Evolutionary conservation across 2,329 filamentous ascomycete genomes (phyloP), one percentile per base, ranked within the genome.

Genomic region (Ophiosphaerella korrae): DNA sequence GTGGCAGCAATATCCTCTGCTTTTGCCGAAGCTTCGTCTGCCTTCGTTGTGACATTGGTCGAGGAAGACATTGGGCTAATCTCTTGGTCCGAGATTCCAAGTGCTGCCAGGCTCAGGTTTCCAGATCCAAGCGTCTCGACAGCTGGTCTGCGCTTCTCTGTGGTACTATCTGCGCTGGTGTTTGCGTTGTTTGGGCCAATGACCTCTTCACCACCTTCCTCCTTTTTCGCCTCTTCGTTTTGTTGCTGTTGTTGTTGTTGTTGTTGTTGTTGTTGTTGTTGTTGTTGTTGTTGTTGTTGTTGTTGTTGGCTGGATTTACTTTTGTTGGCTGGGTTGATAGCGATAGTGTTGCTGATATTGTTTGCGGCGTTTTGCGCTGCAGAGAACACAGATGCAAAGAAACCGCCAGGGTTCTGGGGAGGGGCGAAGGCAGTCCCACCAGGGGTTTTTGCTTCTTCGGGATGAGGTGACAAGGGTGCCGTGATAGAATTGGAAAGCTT

Each of bases 361-460:
- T 79, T 91, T 12, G 92, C 92, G 37, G 93, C 93, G 81, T 88
- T 97, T 74, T 97, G 93, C 14, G 94, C 94, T 39, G 88, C 93
- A 35, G 91, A 93, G 58, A 99, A 85, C 68, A 99, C 89, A 23
- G 90, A 92, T 4, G 91, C 96, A 75, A 99, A 97, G 77, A 99
- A 97, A 1, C 92, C 59, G 6, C 57, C 58, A 29, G 74, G 74
- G 47, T 76, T 75, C 42, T 75, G 74, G 29, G 74, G 26, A 7
- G 26, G 76, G 34, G 72, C 69, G 26, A 75, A 74, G n/a, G 78
- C 71, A 40, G 82, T 79, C 47, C 84, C 81, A 26, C 83, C 78
- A 31, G 84, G 66, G 62, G 82, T 80, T 53, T 84, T 85, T n/a
- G 78, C 69, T 63, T 87, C 87, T 71, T 97, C 92, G 33, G 84